Base-by-base conservation (phyloP, 2,329 filamentous ascomycete genomes). In the Bipolaris bicolor region DNA sequence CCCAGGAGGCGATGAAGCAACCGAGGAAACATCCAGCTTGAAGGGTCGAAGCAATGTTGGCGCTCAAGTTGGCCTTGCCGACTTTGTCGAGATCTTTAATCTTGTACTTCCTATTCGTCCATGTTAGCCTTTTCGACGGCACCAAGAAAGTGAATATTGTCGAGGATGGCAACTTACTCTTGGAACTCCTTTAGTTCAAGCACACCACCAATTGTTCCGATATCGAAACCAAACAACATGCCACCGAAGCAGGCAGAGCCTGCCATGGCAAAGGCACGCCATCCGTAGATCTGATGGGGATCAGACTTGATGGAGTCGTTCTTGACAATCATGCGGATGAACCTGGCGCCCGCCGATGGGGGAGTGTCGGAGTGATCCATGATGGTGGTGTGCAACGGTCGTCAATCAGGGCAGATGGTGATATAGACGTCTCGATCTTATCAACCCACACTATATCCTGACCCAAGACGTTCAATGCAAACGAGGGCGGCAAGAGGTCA, bases 271-370 rank as follows among this genome's bases (percentile, higher is more conserved):
- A 88, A 85, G 26, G 88, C 86, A 54, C 87, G 83, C 87, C 87
- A 90, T 68, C 87, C 86, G 76, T 90, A 90, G 57, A 90, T 86
- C 71, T 89, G 84, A 18, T 82, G 80, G 16, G 88, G 88, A 69
- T 90, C 88, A 34, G 78, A 76, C 69, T 83, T 86, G 84, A 91
- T 90, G 43, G 89, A 85, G 73, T 91, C 87, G 79, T 90, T 90
- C 75, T 84, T 84, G 65, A 89, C 82, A 68, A 89, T 79, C 65
- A 77, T 78, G 65, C 80, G 80, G 54, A 89, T 80, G 63, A 87
- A 71, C 33, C 63, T 64, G 41, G 73, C 72, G 24, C 72, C 73
- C 33, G 58, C 41, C 43, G 67, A 60, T 31, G 55, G 58, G 20
- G 11, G 15, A 7, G 29, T 22, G 31, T 11, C 9, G 15, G 46